Percentiles rank a stretch among this genome's conserved stretches.
Evolutionary conservation across 2,329 filamentous ascomycete species (phyloP).

Genomic region (Sporothrix brasiliensis): DNA sequence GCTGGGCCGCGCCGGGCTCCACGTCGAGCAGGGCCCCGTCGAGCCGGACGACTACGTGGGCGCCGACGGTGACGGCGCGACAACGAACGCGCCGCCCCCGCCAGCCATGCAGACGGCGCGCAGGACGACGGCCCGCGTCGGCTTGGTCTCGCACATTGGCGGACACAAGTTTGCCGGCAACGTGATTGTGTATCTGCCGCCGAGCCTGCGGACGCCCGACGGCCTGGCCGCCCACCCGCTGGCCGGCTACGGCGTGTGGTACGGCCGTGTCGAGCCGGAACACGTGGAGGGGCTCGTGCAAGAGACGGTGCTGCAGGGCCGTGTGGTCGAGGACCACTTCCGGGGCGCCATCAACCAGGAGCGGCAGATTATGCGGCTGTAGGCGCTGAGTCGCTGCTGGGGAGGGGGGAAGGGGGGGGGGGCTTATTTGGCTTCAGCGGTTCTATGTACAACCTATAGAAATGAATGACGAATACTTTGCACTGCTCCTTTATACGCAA

Average conservation of each 20-base stretch:
- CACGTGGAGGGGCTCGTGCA: conserved; percentile 75
- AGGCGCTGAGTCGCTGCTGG: conserved; percentile 31
- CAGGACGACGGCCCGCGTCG: conserved; percentile 60
- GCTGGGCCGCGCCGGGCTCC: conserved; percentile 54
- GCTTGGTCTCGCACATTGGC: conserved; percentile 75
- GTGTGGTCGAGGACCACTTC: conserved; percentile 70
- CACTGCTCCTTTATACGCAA: too few species aligned
- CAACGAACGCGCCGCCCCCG: too few species aligned
- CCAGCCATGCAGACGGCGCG: too few species aligned
- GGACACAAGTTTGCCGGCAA: conserved; percentile 88
- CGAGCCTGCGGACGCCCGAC: conserved; percentile 46
- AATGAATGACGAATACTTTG: not conserved
- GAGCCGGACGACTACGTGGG: conserved; percentile 40
- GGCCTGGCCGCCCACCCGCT: conserved; percentile 59
- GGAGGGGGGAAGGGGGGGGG: too few species aligned
- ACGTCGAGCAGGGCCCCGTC: conserved; percentile 53
- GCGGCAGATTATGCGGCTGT: conserved; percentile 57
- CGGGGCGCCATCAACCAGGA: conserved; percentile 66
- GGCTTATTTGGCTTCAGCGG: too few species aligned
- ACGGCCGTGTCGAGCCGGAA: conserved; percentile 73
- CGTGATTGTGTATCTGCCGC: conserved; percentile 78
- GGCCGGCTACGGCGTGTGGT: conserved; percentile 77
- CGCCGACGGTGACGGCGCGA: conserved; percentile 10
- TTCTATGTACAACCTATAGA: not conserved
- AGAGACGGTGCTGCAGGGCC: conserved; percentile 69